Percentiles rank a stretch among this genome's conserved stretches.
phyloP scores from a whole-genome alignment of 164 flowering plant genomes.

The Vitis amurensis region DNA sequence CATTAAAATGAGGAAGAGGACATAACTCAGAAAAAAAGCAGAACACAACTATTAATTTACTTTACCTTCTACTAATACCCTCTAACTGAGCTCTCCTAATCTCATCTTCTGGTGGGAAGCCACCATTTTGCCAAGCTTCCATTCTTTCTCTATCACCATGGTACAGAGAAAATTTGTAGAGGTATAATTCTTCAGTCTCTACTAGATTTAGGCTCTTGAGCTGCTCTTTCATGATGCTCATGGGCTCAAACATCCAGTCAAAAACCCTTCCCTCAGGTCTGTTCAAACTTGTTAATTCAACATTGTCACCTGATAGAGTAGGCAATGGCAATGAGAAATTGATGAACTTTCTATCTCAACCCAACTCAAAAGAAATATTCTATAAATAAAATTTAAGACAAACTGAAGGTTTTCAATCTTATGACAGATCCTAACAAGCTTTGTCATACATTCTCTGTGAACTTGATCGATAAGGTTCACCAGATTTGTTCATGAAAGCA shows the following conservation, averaged over 20 bases:
- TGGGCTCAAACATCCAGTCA: conserved; percentile 50
- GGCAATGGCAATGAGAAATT: neutral
- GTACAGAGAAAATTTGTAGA: conserved; percentile 28
- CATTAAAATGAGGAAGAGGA: too few relatives aligned
- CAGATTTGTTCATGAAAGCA: neutral
- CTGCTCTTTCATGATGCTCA: conserved; percentile 41
- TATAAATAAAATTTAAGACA: too few relatives aligned
- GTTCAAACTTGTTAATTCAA: conserved; percentile 32
- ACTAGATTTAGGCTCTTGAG: conserved; percentile 26
- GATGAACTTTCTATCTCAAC: neutral
- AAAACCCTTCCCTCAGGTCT: conserved; percentile 47
- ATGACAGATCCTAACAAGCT: too few relatives aligned
- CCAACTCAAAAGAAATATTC: too few relatives aligned
- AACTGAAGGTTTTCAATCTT: too few relatives aligned
- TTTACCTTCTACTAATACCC: conserved; percentile 40
- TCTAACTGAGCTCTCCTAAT: conserved; percentile 41
- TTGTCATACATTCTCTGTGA: too few relatives aligned
- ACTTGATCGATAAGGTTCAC: neutral
- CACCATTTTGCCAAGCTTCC: conserved; percentile 42
- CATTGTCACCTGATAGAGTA: conserved; percentile 31
- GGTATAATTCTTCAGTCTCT: conserved; percentile 27
- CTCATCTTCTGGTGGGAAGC: conserved; percentile 36
- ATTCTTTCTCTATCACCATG: conserved; percentile 25
- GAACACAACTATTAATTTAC: too few relatives aligned
- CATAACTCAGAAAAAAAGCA: too few relatives aligned